Base-by-base conservation (phyloP, 495 filamentous ascomycete genomes). In the Aspergillus conjunctus region DNA sequence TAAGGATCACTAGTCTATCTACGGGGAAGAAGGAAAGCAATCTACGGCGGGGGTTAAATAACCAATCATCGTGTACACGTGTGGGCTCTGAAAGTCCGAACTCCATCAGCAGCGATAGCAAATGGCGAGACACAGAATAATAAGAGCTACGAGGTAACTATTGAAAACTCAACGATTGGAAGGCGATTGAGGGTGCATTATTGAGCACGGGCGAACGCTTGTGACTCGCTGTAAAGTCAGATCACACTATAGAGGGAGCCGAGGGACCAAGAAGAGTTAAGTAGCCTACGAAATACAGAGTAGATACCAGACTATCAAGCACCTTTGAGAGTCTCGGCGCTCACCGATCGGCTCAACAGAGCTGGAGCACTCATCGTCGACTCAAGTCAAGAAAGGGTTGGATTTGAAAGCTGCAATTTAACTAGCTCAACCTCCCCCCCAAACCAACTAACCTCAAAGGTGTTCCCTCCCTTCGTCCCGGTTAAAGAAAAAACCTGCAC, bases 401-500 rank as follows among this genome's bases (percentile, higher is more conserved):
- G 12, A n/a, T n/a, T 41, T 11, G 11, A 41, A 41, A 50, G 0
- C 31, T 18, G 18, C 50, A 30, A 34, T 30, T 49, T 32, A 39
- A 31, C 37, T 41, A 20, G 5, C 26, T 26, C 5, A 26, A 26
- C 2, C 26, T 5, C 26, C 26, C 26, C 26, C 26, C 26, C 26
- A 26, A 26, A 2, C 26, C 41, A 49, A 48, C 43, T 43, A 30
- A 54, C 37, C 58, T 21, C 50, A 45, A 33, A 33, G 39, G 37
- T 49, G 17, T 48, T 26, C 26, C 26, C 26, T 26, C 5, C 26
- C 26, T 14, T 43, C 39, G 12, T 53, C 20, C 51, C 58, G 58
- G 58, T 49, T 60, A 60, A 60, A 60, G 51, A 54, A 39, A 48
- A 51, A 60, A 60, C 51, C 51, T 54, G 43, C 26, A 32, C 49